A percentile compares a stretch with the other conserved stretches of the same genome.
Conservation (phyloP, 2,329 filamentous ascomycete species). For the Cladosporium sp. region DNA sequence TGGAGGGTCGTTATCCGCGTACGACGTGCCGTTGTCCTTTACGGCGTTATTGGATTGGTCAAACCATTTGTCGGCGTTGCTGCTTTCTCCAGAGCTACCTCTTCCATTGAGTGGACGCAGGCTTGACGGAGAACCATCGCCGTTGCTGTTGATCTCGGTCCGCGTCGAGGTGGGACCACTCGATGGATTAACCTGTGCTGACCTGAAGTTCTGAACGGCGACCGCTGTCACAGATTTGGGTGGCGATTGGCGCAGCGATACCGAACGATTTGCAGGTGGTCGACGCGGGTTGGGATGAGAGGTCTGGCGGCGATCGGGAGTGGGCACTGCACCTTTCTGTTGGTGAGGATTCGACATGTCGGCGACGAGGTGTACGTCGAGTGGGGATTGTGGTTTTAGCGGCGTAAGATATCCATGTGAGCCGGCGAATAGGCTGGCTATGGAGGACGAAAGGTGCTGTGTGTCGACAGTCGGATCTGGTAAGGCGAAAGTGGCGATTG, state of each 20-base stretch:
- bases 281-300: constrained; percentile 34
- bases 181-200: constrained; percentile 13
- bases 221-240: not conserved
- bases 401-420: constrained; percentile 3
- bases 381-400: not conserved
- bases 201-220: not conserved
- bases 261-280: constrained; percentile 41
- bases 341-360: constrained; percentile 3
- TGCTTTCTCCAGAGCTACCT: constrained; percentile 47
- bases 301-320: not conserved
- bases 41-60: constrained; percentile 49
- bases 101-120: constrained; percentile 35
- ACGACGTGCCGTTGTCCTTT: constrained; percentile 33
- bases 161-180: constrained; percentile 14
- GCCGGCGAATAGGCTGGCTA: not conserved
- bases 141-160: constrained; percentile 13
- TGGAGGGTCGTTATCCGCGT: constrained; percentile 43
- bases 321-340: not conserved
- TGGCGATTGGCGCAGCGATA: constrained; percentile 42
- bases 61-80: constrained; percentile 51
- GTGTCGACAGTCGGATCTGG: not conserved
- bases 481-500: not conserved
- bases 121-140: constrained; percentile 36
- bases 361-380: not conserved
- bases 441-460: not conserved